Percentiles rank a stretch among this genome's conserved stretches.
Conservation (phyloP, 1,284 basidiomycete genomes). For the Ceratobasidium papillatum region DNA sequence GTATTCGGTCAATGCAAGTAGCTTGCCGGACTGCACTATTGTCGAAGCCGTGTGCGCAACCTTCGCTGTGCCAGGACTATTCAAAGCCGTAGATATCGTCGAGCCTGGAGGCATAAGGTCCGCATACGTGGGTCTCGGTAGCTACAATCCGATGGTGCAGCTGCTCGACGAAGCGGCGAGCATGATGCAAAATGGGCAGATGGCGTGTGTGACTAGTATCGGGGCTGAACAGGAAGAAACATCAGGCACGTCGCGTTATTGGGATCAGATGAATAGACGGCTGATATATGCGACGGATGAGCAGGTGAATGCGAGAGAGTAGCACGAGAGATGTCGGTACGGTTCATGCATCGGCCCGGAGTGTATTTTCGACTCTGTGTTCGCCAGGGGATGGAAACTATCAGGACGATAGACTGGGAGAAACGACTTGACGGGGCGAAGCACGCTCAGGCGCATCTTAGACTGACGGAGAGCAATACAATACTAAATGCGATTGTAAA, state of each 20-base stretch:
- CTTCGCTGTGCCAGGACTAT: neutral
- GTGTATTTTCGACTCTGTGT: slow-evolving; percentile 15
- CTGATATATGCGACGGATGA: too few species aligned
- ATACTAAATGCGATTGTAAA: neutral
- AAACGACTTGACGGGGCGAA: neutral
- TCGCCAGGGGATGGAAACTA: slow-evolving; percentile 1
- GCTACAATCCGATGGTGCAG: neutral
- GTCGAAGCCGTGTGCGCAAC: neutral
- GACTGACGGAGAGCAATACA: neutral
- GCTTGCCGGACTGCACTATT: slow-evolving; percentile 2
- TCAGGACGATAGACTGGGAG: neutral
- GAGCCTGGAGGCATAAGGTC: neutral
- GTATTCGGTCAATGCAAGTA: neutral
- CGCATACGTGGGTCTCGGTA: neutral
- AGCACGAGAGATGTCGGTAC: neutral
- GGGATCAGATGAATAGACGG: too few species aligned
- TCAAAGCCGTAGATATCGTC: neutral
- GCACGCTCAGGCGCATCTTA: neutral
- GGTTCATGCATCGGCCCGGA: neutral
- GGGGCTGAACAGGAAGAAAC: neutral
- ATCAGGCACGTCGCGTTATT: neutral
- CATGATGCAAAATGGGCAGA: neutral
- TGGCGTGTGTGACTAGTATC: neutral
- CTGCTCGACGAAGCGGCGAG: neutral
- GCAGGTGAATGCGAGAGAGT: slow-evolving; percentile 13